Conservation (phyloP, 2,329 filamentous ascomycete genomes). For the Diaporthe caulivora region DNA sequence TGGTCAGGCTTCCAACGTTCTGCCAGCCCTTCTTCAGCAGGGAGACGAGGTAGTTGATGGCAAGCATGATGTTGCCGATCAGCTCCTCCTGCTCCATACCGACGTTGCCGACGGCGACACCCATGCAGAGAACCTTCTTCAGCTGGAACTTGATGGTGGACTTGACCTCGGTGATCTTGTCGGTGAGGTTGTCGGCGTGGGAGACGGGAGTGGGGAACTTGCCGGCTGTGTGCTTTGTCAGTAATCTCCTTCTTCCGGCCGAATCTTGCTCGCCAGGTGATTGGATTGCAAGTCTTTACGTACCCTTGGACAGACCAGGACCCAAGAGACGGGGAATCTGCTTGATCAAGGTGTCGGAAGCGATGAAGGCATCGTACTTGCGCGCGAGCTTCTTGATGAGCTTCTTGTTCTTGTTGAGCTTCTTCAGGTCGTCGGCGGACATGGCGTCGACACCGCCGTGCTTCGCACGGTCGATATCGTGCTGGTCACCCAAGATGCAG, state of each 20-base stretch:
- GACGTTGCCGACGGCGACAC: slow-evolving; percentile 98
- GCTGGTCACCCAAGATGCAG: slow-evolving; percentile 82
- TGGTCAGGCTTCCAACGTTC: slow-evolving; percentile 99
- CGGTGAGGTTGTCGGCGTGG: slow-evolving; percentile 91
- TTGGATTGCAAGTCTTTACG: slow-evolving; percentile 55
- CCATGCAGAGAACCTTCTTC: slow-evolving; percentile 99
- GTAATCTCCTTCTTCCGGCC: background rate
- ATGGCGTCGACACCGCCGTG: slow-evolving; percentile 98
- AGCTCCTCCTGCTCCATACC: slow-evolving; percentile 97
- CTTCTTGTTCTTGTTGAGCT: slow-evolving; percentile 99
- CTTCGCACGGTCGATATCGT: slow-evolving; percentile 99
- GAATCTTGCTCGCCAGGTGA: background rate
- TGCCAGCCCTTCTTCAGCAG: slow-evolving; percentile 99
- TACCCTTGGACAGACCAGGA: slow-evolving; percentile 97
- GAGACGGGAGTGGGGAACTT: slow-evolving; percentile 99
- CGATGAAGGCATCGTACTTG: slow-evolving; percentile 99
- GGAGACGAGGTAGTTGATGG: slow-evolving; percentile 99
- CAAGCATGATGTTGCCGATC: slow-evolving; percentile 98
- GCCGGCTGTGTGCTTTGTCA: slow-evolving; percentile 73
- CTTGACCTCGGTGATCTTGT: slow-evolving; percentile 99
- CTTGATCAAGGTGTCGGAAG: slow-evolving; percentile 98
- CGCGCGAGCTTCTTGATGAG: slow-evolving; percentile 99
- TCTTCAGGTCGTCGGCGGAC: slow-evolving; percentile 99
- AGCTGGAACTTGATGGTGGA: slow-evolving; percentile 99
- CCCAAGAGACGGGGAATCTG: slow-evolving; percentile 99